Conservation (phyloP, 1,139 yeast genomes). For the Tardiomyces digboiensis region DNA sequence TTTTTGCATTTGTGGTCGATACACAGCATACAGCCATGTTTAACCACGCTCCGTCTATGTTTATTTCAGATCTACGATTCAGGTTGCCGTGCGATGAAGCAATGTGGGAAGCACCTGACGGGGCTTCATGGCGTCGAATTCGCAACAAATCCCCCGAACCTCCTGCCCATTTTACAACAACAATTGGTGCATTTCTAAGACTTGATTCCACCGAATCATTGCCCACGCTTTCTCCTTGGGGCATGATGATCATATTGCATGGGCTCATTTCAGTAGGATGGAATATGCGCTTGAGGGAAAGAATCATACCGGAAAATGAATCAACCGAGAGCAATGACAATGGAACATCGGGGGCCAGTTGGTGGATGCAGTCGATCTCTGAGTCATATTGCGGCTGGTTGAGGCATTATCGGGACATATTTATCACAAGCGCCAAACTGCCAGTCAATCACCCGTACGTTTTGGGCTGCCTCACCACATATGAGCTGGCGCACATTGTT, state of each 20-base stretch:
- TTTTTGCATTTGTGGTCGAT: constrained; percentile 18
- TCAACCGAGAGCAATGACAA: constrained; percentile 3
- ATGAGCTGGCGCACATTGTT: constrained; percentile 18
- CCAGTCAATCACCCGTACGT: constrained; percentile 18
- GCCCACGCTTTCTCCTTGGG: constrained; percentile 16
- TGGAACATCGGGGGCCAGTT: background rate
- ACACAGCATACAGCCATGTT: constrained; percentile 18
- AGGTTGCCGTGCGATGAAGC: constrained; percentile 18
- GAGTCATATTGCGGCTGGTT: constrained; percentile 18
- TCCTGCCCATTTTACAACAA: constrained; percentile 14
- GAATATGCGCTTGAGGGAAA: constrained; percentile 15
- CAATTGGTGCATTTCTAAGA: constrained; percentile 13
- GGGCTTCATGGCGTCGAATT: constrained; percentile 11
- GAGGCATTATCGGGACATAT: constrained; percentile 15
- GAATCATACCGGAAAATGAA: constrained; percentile 10
- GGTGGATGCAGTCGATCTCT: constrained; percentile 14
- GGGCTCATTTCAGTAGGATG: constrained; percentile 19
- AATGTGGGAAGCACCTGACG: constrained; percentile 18
- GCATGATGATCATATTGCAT: constrained; percentile 18
- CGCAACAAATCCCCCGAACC: constrained; percentile 8
- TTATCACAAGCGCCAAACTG: constrained; percentile 14
- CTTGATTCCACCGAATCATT: constrained; percentile 11
- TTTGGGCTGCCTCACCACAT: constrained; percentile 18
- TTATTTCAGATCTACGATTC: constrained; percentile 16
- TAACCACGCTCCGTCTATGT: constrained; percentile 19